Base-by-base conservation (phyloP, 2,329 filamentous ascomycete species). In the Arachnopeziza araneosa region DNA sequence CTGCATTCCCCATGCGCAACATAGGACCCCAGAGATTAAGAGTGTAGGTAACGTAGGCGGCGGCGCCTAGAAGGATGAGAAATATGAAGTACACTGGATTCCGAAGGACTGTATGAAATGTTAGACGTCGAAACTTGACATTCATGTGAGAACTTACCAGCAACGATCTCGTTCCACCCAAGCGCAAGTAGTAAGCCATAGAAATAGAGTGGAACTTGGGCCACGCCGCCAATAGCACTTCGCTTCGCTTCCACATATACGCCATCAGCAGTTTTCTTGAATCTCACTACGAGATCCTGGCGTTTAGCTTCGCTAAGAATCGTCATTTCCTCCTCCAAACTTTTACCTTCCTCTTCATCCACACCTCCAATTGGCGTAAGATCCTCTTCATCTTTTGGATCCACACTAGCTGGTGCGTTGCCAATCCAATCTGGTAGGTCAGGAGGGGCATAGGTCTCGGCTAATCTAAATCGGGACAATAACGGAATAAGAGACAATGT, bases 241-340 rank as follows among this genome's bases (percentile, higher is more conserved):
- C 95, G 86, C 82, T 99, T 99, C 55, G 95, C 95, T 78, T 99
- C 95, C 50, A 99, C 93, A 70, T 96, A 99, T 3, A 99, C 93
- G 8, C 93, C 95, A 72, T 99, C 95, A 1, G 95, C 95, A 44
- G 91, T 95, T 82, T 98, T 98, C 82, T 97, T 98, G 83, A 99
- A 99, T 58, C 95, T 84, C 17, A 96, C 89, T 10, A 92, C 91
- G 26, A 99, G 83, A 72, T 99, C 93, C 72, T 96, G 90, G 62
- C 90, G 85, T 77, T 97, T 96, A 65, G 86, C 83, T 75, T 98
- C 93, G 70, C 88, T 89, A 53, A 99, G 81, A n/a, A 98, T 85
- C 0, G 90, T 95, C 86, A 96, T 96, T 76, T 99, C 95, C 73
- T 98, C 95, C 71, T 97, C 93, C 23, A 97, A 78, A 65, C 89